Evolutionary conservation across 345 rosid species (phyloP), one percentile per base, ranked within the genome.

Genomic region (Lepidium sativum): DNA sequence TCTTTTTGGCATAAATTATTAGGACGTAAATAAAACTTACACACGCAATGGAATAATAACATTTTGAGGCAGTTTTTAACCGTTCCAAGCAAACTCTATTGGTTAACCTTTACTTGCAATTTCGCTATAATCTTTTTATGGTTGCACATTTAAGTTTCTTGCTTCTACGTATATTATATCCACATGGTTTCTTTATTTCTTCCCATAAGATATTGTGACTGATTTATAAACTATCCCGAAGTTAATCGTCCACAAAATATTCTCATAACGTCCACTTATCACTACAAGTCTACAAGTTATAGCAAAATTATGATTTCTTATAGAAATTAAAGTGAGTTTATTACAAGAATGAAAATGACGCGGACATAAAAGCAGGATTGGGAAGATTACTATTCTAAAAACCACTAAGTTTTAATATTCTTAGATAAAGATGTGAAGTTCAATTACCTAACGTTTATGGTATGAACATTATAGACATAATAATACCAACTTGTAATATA

Each of bases 401-500:
- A 29, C 41, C 34, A 48, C 33, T 17, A 38, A 9, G 10, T n/a
- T 39, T 39, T 40, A 20, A 40, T 18, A 12, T 48, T 27, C 57
- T 23, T 68, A 14, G 32, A 49, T 32, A 41, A 57, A 60, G 31
- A 69, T 60, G 60, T 32, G 29, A 59, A n/a, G n/a, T n/a, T n/a
- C n/a, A n/a, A n/a, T n/a, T n/a, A n/a, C n/a, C n/a, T n/a, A n/a
- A n/a, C n/a, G 42, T 69, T 60, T 69, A 31, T 69, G 41, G 73
- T 41, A 51, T 41, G 38, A 39, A 51, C 51, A 50, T 14, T 15
- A 14, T 40, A 50, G 73, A 59, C 60, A 50, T 21, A 18, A 32
- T 41, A 60, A n/a, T n/a, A n/a, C 73, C 72, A 48, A 69, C 45
- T 60, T 39, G 12, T 16, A 48, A 69, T 38, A 51, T 39, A 16